phyloP scores from a whole-genome alignment of 352 stramenopile species.

The Phytopythium oedochilum region DNA sequence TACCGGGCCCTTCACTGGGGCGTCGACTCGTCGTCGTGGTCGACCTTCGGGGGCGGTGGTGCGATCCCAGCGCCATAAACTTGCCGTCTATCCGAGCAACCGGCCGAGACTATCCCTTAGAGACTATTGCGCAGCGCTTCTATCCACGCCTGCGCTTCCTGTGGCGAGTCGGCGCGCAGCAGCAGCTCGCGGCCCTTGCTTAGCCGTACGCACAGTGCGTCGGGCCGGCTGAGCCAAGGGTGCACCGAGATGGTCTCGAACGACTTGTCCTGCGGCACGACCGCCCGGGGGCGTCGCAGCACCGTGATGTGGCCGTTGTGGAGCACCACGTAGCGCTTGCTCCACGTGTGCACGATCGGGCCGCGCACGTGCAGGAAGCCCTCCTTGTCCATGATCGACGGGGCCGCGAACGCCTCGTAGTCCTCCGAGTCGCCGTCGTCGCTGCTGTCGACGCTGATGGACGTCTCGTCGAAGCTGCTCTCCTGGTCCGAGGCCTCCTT shows the following conservation, averaged over 20 bases:
- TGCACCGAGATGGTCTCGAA: constrained; percentile 45
- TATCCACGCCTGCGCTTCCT: constrained; percentile 47
- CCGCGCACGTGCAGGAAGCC: constrained; percentile 43
- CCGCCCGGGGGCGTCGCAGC: constrained; percentile 22
- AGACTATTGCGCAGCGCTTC: constrained; percentile 35
- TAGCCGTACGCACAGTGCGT: constrained; percentile 47
- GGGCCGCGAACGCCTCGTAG: constrained; percentile 7
- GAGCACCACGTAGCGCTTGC: constrained; percentile 52
- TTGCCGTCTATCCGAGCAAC: not conserved
- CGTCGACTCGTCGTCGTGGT: not conserved
- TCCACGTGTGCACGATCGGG: constrained; percentile 34
- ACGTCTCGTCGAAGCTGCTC: constrained; percentile 13
- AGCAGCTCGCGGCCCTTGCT: constrained; percentile 52
- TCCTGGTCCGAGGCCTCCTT: not conserved
- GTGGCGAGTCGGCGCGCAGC: constrained; percentile 35
- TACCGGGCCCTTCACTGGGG: not conserved
- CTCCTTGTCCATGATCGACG: constrained; percentile 21
- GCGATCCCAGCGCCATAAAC: too few species aligned
- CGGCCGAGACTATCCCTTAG: constrained; percentile 12
- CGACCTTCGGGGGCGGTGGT: not conserved
- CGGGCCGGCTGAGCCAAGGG: constrained; percentile 27
- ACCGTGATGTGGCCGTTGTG: constrained; percentile 40
- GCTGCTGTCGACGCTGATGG: constrained; percentile 41
- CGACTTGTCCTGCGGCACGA: constrained; percentile 27
- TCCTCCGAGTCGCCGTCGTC: constrained; percentile 32